A percentile compares a stretch with the other conserved stretches of the same genome.
Evolutionary conservation across 139 green algal species (phyloP).

Genomic region (Gonium pectorale): DNA sequence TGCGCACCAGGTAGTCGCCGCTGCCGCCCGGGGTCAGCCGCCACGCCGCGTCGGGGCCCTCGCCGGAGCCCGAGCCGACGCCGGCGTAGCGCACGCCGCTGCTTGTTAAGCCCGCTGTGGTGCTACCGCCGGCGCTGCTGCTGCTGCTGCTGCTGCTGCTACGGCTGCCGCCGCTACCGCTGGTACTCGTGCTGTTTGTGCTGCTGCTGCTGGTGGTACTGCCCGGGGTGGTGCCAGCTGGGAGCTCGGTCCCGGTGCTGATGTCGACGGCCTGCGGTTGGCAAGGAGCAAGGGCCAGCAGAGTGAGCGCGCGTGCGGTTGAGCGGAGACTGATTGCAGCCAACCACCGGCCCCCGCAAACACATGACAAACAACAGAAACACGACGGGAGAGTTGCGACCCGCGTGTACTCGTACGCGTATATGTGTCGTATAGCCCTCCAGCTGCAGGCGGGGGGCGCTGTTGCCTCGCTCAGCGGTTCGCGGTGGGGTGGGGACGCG

Average conservation of each 20-base stretch:
- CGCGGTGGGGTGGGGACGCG: too few species aligned
- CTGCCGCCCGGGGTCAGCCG: background rate
- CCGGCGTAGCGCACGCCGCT: background rate
- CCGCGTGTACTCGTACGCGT: background rate
- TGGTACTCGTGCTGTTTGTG: background rate
- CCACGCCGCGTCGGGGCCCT: background rate
- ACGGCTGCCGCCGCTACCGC: background rate
- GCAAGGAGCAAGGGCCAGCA: background rate
- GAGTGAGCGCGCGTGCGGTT: too few species aligned
- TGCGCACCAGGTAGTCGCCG: constrained; percentile 1
- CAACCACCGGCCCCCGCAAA: background rate
- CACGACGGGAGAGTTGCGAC: background rate
- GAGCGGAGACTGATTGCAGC: background rate
- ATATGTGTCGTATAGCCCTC: background rate
- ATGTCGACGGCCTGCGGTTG: background rate
- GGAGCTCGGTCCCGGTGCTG: background rate
- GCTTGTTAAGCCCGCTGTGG: too few species aligned
- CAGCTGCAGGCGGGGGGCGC: background rate
- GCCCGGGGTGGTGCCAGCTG: background rate
- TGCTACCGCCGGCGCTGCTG: background rate
- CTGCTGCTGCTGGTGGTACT: background rate
- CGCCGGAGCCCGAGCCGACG: background rate
- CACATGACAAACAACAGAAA: background rate
- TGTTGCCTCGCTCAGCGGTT: too few species aligned
- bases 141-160: background rate